Evolutionary conservation across 2,329 filamentous ascomycete species (phyloP), one percentile per base, ranked within the genome.

Genomic region (Alternaria longipes): DNA sequence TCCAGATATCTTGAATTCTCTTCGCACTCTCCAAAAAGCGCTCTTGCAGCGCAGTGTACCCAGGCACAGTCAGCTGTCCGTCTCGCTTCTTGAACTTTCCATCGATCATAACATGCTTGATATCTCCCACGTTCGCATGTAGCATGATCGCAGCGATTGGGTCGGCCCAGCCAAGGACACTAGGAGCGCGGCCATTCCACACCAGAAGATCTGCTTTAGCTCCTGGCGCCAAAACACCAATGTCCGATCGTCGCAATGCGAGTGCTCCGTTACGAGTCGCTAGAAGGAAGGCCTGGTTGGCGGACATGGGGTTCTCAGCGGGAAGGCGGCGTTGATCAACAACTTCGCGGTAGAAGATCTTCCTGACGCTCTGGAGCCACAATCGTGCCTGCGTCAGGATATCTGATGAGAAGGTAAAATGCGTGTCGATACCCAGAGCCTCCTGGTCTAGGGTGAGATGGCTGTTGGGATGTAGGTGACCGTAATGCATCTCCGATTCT

Each of bases 401-500:
- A 53, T 87, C 84, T 4, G 80, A 78, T 0, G 81, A 84, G 70
- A 81, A 87, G 9, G 84, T 83, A 61, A 84, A 83, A 66, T 86
- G 83, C 0, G 84, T 87, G 67, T 88, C 85, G 9, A 87, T 77
- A 3, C 86, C 85, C 0, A 88, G 78, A 1, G 84, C 73, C 1
- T 80, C 81, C 62, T 87, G 84, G 66, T 88, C 85, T 28, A 80
- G 80, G 28, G 83, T 76, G 8, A 78, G 69, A 54, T 83, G 78
- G 18, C 76, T 79, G 38, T 74, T 68, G 1, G 80, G 78, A 59
- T 87, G 84, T 0, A 75, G 78, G 65, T 86, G 84, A n/a, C 86
- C 86, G 71, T 83, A 87, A 69, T 87, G 84, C 79, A 86, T 83
- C 66, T 88, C 86, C 0, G 84, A 86, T 67, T 89, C 87, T 1